A percentile compares a stretch with the other conserved stretches of the same genome.
phyloP scores from a whole-genome alignment of 164 flowering plant species.

The Vitis labrusca region DNA sequence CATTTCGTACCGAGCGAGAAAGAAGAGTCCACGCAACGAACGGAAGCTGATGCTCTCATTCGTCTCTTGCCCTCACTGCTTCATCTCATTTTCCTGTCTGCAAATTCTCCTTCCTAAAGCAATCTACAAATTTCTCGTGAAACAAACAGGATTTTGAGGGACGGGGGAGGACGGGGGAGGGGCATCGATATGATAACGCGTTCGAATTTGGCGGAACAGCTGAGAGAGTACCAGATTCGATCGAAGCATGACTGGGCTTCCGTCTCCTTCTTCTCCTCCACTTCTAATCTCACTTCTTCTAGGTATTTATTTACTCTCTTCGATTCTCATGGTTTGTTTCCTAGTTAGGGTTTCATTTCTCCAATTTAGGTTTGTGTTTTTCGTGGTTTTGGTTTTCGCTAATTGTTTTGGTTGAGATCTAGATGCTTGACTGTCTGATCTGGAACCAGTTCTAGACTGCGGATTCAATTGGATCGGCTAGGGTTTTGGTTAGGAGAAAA shows the following conservation, averaged over 20 bases:
- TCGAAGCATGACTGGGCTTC: conserved; percentile 97
- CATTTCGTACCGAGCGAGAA: not conserved
- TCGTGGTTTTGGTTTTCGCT: no score
- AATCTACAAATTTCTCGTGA: not conserved
- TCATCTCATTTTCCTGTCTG: conserved; percentile 6
- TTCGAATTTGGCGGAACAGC: conserved; percentile 87
- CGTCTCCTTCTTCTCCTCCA: conserved; percentile 79
- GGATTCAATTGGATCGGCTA: no score
- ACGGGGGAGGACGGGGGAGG: conserved; percentile 5
- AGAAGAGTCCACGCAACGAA: conserved; percentile 18
- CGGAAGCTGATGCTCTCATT: conserved; percentile 8
- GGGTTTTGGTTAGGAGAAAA: no score
- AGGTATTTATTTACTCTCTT: conserved; percentile 31
- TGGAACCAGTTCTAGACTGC: no score
- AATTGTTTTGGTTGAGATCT: no score
- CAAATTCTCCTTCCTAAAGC: conserved; percentile 5
- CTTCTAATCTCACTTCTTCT: conserved; percentile 52
- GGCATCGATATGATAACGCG: conserved; percentile 70
- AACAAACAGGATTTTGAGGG: conserved; percentile 14
- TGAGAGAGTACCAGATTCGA: conserved; percentile 89
- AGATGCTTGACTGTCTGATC: no score
- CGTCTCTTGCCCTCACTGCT: not conserved
- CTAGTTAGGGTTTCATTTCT: not conserved
- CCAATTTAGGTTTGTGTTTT: no score
- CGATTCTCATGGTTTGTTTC: not conserved